Evolutionary conservation across 345 rosid genomes (phyloP).

Genomic region (Salix koriyanagi): DNA sequence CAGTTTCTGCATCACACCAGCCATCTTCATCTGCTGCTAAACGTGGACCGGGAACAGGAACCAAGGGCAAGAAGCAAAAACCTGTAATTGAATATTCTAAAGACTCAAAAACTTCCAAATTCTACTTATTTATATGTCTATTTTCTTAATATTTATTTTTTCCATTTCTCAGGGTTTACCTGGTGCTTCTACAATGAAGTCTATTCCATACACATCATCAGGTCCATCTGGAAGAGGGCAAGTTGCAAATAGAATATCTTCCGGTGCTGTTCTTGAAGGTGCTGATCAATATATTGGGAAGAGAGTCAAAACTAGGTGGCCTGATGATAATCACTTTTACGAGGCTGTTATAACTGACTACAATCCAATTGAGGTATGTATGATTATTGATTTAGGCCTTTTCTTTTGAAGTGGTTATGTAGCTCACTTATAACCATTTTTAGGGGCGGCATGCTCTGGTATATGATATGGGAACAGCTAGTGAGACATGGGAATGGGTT

Average conservation of each 20-base stretch:
- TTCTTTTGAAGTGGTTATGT: background rate
- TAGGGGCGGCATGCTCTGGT: constrained; percentile 85
- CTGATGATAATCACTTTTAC: constrained; percentile 88
- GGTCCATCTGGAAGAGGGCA: constrained; percentile 61
- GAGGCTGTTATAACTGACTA: constrained; percentile 80
- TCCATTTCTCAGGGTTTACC: constrained; percentile 47
- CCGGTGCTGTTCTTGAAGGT: constrained; percentile 45
- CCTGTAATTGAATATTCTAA: constrained; percentile 44
- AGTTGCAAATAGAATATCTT: constrained; percentile 48
- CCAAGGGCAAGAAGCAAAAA: constrained; percentile 74
- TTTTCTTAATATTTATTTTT: background rate
- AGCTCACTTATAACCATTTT: constrained; percentile 7
- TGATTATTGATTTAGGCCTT: constrained; percentile 14
- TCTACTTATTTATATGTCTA: background rate
- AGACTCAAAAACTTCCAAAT: background rate
- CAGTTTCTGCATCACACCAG: constrained; percentile 47
- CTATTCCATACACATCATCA: constrained; percentile 46
- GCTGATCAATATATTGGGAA: constrained; percentile 55
- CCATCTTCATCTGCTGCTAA: constrained; percentile 57
- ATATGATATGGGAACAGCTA: constrained; percentile 63
- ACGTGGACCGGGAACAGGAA: constrained; percentile 50
- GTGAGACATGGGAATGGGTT: constrained; percentile 97
- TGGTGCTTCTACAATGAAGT: constrained; percentile 57
- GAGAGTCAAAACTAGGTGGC: constrained; percentile 84
- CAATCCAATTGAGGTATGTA: constrained; percentile 50